Evolutionary conservation across 306 rosid genomes (phyloP).

Genomic region (Spatholobus suberectus): DNA sequence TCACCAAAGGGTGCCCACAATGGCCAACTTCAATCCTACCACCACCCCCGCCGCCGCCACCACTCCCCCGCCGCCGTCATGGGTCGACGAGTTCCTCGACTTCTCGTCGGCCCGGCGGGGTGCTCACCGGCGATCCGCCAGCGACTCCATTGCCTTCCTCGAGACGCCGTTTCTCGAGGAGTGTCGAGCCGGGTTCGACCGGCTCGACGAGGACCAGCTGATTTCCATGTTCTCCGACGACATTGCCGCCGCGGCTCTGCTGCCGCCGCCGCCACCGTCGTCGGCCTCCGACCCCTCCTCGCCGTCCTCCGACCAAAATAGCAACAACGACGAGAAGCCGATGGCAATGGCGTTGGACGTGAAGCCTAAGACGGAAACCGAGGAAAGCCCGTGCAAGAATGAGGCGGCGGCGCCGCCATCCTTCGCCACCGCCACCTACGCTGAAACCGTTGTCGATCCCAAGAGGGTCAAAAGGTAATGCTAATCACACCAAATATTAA

Average conservation of each 20-base stretch:
- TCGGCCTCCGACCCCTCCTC: slow-evolving; percentile 68
- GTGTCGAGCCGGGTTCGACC: slow-evolving; percentile 59
- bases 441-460: slow-evolving; percentile 68
- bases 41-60: background rate
- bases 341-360: slow-evolving; percentile 48
- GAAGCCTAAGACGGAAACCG: slow-evolving; percentile 66
- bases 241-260: slow-evolving; percentile 38
- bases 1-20: slow-evolving; percentile 52
- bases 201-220: slow-evolving; percentile 84
- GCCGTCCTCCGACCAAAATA: slow-evolving; percentile 85
- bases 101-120: slow-evolving; percentile 78
- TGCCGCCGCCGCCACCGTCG: slow-evolving; percentile 45
- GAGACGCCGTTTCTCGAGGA: slow-evolving; percentile 72
- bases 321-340: slow-evolving; percentile 68
- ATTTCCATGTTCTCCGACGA: slow-evolving; percentile 89
- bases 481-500: background rate
- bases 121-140: slow-evolving; percentile 73
- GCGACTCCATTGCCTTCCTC: slow-evolving; percentile 83
- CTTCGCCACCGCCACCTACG: slow-evolving; percentile 41
- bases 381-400: slow-evolving; percentile 57
- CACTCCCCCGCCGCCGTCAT: slow-evolving; percentile 42
- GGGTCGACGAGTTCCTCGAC: slow-evolving; percentile 92
- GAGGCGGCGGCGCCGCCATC: slow-evolving; percentile 41
- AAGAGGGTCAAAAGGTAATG: slow-evolving; percentile 94
- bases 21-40: slow-evolving; percentile 43